Evolutionary conservation across 148 eudicot species (phyloP).

Genomic region (Rhododendron griersonianum): DNA sequence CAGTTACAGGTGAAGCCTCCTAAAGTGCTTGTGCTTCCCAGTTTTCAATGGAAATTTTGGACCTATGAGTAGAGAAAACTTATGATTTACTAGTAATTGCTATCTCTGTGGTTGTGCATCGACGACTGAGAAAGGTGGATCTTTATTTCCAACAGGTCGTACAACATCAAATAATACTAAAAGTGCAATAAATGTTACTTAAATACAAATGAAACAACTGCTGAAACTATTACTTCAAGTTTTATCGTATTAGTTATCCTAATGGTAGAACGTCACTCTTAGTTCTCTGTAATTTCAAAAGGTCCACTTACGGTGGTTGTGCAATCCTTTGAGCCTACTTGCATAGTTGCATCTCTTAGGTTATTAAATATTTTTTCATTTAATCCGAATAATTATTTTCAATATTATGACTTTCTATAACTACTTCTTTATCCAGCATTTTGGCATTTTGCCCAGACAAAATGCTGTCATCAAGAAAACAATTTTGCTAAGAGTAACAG

Average conservation of each 20-base stretch:
- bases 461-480: background rate
- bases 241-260: background rate
- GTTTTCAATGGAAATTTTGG: background rate
- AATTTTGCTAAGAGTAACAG: background rate
- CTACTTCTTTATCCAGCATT: background rate
- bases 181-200: conserved; percentile 22
- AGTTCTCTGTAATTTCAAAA: conserved; percentile 25
- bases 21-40: background rate
- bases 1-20: conserved; percentile 60
- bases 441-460: background rate
- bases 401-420: background rate
- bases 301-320: conserved; percentile 19
- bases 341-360: background rate
- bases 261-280: background rate
- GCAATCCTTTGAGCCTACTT: background rate
- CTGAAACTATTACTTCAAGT: background rate
- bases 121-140: background rate
- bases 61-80: background rate
- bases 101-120: background rate
- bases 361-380: background rate
- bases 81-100: background rate
- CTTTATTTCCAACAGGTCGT: conserved; percentile 36
- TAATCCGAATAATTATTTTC: background rate
- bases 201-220: background rate
- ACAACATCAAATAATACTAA: conserved; percentile 51